These are phyloP conservation scores for Raphidocelis subcapitata DNA, from an alignment of 139 green algal genomes.

Conservation along the genomic window DNA sequence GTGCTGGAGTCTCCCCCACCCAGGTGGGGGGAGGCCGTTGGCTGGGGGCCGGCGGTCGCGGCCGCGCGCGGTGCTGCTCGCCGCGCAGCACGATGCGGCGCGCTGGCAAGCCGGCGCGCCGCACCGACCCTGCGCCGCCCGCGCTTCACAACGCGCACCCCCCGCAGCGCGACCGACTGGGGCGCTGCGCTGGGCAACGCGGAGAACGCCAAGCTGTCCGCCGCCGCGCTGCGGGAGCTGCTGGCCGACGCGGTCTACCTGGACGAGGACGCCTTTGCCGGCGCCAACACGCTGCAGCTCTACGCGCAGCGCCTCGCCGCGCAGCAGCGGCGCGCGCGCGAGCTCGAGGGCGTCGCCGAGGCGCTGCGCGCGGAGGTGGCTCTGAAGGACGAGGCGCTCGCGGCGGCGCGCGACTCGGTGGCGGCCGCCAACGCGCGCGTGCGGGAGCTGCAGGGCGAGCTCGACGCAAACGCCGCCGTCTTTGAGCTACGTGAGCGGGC, in stretches of 20 bases:
- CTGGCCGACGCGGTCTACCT: slow-evolving; percentile 72
- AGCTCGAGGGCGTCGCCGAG: slow-evolving; percentile 45
- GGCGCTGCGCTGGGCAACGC: slow-evolving; percentile 38
- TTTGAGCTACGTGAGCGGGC: no score
- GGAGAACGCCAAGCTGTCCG: slow-evolving; percentile 47
- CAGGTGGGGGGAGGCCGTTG: no score
- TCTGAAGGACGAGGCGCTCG: slow-evolving; percentile 31
- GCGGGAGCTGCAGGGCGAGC: slow-evolving; percentile 57
- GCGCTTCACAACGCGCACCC: no score
- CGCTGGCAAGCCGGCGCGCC: no score
- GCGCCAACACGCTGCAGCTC: slow-evolving; percentile 34
- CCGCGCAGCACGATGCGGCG: no score
- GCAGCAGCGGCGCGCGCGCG: slow-evolving; percentile 32
- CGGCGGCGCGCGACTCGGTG: background rate
- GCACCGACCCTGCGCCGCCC: no score
- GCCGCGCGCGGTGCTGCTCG: no score
- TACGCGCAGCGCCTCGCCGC: slow-evolving; percentile 58
- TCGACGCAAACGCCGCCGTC: slow-evolving; percentile 62
- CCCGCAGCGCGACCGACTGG: slow-evolving; percentile 41
- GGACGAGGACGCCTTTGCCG: slow-evolving; percentile 69
- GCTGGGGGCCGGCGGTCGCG: no score
- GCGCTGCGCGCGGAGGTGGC: slow-evolving; percentile 43
- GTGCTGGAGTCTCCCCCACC: no score
- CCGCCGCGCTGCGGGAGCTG: slow-evolving; percentile 41
- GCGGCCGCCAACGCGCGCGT: slow-evolving; percentile 26